Evolutionary conservation across 2,329 filamentous ascomycete species (phyloP).

Genomic region (Colletotrichum kahawae): DNA sequence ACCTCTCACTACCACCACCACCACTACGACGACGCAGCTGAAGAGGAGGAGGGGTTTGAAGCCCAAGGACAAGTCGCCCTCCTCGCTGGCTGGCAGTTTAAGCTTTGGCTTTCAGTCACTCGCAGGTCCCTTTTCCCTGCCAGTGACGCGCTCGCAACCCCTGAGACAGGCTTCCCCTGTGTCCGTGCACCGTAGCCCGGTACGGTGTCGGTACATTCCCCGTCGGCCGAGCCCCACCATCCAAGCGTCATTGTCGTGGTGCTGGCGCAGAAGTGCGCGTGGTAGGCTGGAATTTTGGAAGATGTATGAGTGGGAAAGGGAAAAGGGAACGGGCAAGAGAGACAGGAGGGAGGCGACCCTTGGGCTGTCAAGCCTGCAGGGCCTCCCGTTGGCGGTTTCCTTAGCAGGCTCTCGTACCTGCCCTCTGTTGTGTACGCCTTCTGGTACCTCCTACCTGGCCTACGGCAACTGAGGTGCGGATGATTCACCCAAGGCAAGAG

Average conservation of each 20-base stretch:
- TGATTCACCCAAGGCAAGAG: background rate
- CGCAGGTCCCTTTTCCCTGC: slow-evolving; percentile 4
- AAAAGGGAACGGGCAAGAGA: background rate
- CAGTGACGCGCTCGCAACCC: background rate
- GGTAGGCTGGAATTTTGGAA: background rate
- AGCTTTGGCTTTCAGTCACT: slow-evolving; percentile 11
- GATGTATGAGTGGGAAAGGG: background rate
- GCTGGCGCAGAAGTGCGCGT: background rate
- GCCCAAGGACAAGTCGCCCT: background rate
- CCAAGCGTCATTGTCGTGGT: slow-evolving; percentile 8
- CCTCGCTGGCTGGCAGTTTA: background rate
- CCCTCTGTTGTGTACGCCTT: background rate
- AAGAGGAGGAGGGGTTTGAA: background rate
- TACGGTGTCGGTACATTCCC: slow-evolving; percentile 1
- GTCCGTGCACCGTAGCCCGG: background rate
- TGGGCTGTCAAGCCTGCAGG: background rate
- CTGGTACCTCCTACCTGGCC: background rate
- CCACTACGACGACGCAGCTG: background rate
- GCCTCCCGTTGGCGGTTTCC: background rate
- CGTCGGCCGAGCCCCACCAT: background rate
- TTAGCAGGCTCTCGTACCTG: background rate
- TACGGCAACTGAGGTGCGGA: background rate
- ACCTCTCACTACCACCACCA: background rate
- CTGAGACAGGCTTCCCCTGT: background rate
- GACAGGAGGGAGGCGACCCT: background rate